Percentiles rank a stretch among this genome's conserved stretches.
Conservation (phyloP, 2,329 filamentous ascomycete genomes). For the Fusarium sp. region DNA sequence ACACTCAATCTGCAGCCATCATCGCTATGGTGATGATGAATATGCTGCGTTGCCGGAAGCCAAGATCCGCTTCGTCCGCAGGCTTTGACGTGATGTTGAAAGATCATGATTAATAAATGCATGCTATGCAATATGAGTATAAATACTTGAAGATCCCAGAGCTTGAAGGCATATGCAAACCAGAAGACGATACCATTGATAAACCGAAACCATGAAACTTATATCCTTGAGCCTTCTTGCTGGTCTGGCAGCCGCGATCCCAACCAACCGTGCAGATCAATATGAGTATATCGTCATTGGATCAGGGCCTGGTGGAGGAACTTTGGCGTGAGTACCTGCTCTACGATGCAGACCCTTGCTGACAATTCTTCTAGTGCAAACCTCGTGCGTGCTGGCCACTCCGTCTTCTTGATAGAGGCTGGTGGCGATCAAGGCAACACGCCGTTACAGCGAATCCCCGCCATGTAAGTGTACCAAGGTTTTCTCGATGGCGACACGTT, state of each 20-base stretch:
- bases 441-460: constrained; percentile 7
- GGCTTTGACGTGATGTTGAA: accelerated
- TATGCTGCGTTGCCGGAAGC: too few relatives aligned
- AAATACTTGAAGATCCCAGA: accelerated
- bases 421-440: constrained; percentile 62
- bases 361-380: constrained; percentile 49
- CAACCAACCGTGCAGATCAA: not conserved
- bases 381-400: constrained; percentile 65
- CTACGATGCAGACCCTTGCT: accelerated
- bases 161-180: accelerated
- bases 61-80: not conserved
- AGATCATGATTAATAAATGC: not conserved
- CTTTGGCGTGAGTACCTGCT: constrained; percentile 54
- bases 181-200: not conserved
- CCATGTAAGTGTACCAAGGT: not conserved
- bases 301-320: constrained; percentile 65
- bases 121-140: not conserved
- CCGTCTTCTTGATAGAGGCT: constrained; percentile 67
- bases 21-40: not conserved
- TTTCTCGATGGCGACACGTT: not conserved
- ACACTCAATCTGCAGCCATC: too few relatives aligned
- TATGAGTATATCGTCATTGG: constrained; percentile 72
- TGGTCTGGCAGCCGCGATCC: not conserved
- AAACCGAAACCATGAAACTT: not conserved
- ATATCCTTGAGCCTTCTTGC: not conserved